Evolutionary conservation across 2,329 filamentous ascomycete species (phyloP).

Genomic region (Colletotrichum chrysophilum): DNA sequence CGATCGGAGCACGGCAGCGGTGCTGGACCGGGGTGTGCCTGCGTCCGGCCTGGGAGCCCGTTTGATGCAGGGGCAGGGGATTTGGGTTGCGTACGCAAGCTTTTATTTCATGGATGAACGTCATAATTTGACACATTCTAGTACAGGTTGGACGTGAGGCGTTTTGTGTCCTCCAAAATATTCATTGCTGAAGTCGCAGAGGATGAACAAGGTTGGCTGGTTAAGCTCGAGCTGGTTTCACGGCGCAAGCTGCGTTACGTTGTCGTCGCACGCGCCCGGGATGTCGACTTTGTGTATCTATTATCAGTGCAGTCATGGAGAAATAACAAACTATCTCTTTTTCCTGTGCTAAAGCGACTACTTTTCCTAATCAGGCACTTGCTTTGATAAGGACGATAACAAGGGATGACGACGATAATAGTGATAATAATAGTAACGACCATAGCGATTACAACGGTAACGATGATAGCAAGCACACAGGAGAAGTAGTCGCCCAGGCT

Average conservation of each 20-base stretch:
- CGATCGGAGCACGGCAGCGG: background rate
- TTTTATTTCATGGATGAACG: background rate
- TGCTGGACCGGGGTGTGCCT: background rate
- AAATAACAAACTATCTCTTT: accelerated
- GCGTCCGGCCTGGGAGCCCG: background rate
- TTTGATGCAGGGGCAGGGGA: background rate
- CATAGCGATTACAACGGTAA: background rate
- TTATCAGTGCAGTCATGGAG: background rate
- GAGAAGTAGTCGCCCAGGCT: background rate
- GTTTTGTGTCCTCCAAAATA: background rate
- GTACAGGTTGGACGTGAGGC: background rate
- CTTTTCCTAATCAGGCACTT: background rate
- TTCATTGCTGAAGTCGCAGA: accelerated
- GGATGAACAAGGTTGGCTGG: background rate
- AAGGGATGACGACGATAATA: background rate
- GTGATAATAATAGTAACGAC: background rate
- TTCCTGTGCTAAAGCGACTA: background rate
- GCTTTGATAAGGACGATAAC: background rate
- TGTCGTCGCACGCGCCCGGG: background rate
- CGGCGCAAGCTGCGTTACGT: background rate
- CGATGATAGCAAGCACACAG: accelerated
- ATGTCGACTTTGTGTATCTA: background rate
- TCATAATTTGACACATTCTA: background rate
- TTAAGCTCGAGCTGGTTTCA: background rate
- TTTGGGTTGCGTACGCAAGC: background rate